Conservation (phyloP, 2,329 filamentous ascomycete species). For the Thielaviopsis punctulata region DNA sequence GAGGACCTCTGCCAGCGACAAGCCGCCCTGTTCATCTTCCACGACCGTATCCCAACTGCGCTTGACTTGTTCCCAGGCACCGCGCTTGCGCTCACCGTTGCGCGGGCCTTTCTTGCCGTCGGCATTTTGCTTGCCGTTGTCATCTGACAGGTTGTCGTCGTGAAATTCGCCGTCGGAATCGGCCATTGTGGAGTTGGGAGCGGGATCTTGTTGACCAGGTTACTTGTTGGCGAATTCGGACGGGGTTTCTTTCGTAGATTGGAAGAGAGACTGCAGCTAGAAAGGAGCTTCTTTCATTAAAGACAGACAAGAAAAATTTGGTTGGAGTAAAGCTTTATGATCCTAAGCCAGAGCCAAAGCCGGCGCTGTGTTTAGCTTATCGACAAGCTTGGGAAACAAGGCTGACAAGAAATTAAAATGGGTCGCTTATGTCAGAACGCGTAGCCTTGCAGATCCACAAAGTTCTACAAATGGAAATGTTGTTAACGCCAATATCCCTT, state of each 20-base stretch:
- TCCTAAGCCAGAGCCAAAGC: background rate
- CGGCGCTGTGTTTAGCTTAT: background rate
- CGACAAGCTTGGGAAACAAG: background rate
- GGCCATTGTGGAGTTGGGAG: slow-evolving; percentile 34
- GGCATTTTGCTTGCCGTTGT: slow-evolving; percentile 20
- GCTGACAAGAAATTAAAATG: background rate
- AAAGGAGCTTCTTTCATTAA: no score
- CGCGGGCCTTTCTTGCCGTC: slow-evolving; percentile 11
- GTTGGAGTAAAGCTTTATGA: background rate
- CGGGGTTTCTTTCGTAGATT: no score
- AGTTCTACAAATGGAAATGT: background rate
- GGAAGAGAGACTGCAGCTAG: no score
- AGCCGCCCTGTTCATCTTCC: slow-evolving; percentile 62
- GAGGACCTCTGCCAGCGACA: slow-evolving; percentile 57
- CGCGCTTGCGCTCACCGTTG: slow-evolving; percentile 23
- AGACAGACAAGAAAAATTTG: background rate
- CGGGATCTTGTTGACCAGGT: no score
- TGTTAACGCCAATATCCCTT: no score
- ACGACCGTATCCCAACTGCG: slow-evolving; percentile 57
- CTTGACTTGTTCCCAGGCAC: slow-evolving; percentile 50
- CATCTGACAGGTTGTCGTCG: slow-evolving; percentile 44
- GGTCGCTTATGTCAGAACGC: background rate
- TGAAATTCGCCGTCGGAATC: slow-evolving; percentile 59
- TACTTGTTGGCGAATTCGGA: no score
- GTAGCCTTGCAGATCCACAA: slow-evolving; percentile 3